These are phyloP conservation scores for Mycena kentingensis DNA, from an alignment of 768 basidiomycete genomes.

Conservation along the genomic window DNA sequence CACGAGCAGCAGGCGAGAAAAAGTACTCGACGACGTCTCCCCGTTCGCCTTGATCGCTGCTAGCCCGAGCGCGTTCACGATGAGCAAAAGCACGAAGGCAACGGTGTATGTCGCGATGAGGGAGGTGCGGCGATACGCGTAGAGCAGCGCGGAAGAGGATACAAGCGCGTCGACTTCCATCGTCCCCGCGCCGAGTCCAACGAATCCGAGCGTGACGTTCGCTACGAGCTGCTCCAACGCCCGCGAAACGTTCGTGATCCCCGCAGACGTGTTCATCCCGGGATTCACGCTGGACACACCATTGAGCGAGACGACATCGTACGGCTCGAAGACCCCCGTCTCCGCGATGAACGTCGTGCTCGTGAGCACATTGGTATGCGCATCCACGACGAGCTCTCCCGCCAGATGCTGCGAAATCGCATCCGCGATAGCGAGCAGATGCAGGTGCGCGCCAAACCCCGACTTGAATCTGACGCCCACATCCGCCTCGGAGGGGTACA, in stretches of 20 bases:
- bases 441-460: constrained; percentile 4
- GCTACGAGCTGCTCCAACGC: constrained; percentile 3
- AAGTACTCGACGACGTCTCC: constrained; percentile 7
- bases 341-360: constrained; percentile 8
- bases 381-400: not conserved
- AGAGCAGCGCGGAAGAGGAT: not conserved
- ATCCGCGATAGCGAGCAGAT: constrained; percentile 12
- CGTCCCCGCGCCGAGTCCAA: constrained; percentile 1
- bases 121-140: constrained; percentile 7
- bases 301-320: not conserved
- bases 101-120: constrained; percentile 3
- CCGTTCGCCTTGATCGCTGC: constrained; percentile 5
- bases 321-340: constrained; percentile 5
- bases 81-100: not conserved
- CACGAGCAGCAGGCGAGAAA: constrained; percentile 5
- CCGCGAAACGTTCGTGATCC: constrained; percentile 10
- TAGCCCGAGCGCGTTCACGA: constrained; percentile 2
- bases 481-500: not conserved
- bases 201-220: constrained; percentile 11
- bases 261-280: constrained; percentile 8
- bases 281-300: not conserved
- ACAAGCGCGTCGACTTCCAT: constrained; percentile 3
- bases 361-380: not conserved
- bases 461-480: not conserved
- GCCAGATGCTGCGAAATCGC: constrained; percentile 7